Percentiles rank a stretch among this genome's conserved stretches.
Evolutionary conservation across 306 rosid genomes (phyloP).

Genomic region (Begonia peltatifolia): DNA sequence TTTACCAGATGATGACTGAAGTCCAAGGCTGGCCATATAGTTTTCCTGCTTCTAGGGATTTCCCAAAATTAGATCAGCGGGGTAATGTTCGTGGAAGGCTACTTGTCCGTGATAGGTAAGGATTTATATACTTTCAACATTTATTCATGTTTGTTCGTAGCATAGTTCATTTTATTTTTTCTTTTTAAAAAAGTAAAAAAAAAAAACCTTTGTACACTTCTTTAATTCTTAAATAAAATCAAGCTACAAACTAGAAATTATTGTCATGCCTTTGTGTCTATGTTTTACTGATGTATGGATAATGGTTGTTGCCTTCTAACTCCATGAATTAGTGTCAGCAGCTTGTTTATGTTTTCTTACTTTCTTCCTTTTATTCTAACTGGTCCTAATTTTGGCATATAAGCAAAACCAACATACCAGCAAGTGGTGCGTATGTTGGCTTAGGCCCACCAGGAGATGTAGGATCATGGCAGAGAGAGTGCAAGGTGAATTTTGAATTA

Average conservation of each 20-base stretch:
- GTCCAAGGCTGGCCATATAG: constrained; percentile 39
- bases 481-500: constrained; percentile 47
- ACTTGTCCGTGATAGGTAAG: constrained; percentile 52
- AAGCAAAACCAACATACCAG: constrained; percentile 13
- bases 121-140: constrained; percentile 5
- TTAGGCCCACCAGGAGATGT: constrained; percentile 41
- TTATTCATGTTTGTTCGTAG: neutral
- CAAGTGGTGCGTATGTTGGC: constrained; percentile 33
- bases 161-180: too few species aligned
- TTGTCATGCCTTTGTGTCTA: too few species aligned
- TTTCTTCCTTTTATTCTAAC: neutral
- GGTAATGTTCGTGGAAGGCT: constrained; percentile 30
- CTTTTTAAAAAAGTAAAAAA: too few species aligned
- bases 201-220: too few species aligned
- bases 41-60: constrained; percentile 39
- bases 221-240: too few species aligned
- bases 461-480: constrained; percentile 61
- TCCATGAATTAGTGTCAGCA: neutral
- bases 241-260: too few species aligned
- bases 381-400: constrained; percentile 15
- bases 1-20: constrained; percentile 38
- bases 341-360: neutral
- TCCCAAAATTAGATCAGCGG: constrained; percentile 23
- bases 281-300: too few species aligned
- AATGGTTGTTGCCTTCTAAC: too few species aligned